Evolutionary conservation across 371 early-diverging fungal species (phyloP), one percentile per base, ranked within the genome.

Genomic region (Spraguea lophii): DNA sequence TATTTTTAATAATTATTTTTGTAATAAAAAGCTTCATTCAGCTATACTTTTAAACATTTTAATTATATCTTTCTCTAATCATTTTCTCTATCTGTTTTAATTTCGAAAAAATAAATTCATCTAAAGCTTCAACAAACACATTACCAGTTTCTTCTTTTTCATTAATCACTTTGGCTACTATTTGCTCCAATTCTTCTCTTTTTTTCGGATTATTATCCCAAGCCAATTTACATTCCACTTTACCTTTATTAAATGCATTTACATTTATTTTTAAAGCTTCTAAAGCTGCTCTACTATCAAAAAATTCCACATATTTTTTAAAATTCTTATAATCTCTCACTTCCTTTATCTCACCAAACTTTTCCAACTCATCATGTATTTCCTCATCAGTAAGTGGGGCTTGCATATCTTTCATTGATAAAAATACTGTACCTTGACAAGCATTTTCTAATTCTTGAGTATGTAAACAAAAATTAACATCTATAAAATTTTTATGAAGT

Each of bases 291-390:
- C 63, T 49, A 32, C 49, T 34, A 52, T 65, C 63, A 42, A 34
- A 69, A 47, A 55, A 69, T 24, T 61, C 57, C 2, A 69, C 51
- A 49, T 58, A 63, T 48, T 56, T 54, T 16, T 56, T 50, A n/a
- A 46, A 39, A 15, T 17, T 27, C 44, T 59, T 63, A 16, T 51
- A 46, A 6, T 51, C 20, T 40, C 61, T 46, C 10, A 63, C 55
- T 19, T 63, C 63, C 56, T 45, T 57, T 2, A 69, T 46, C 13
- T 56, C 62, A 17, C 66, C 70, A 46, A 20, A 54, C 22, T 42
- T 16, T 13, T 55, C 27, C n/a, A 64, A 43, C 10, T 40, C 16
- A 3, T 54, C 25, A 2, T 40, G n/a, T 16, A 65, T 17, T 16
- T 59, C 52, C 3, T 40, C 25, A 21, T 63, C 56, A 7, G 22